These are phyloP conservation scores for Pichia cactophila DNA, from an alignment of 1,139 yeast species.

Conservation along the genomic window DNA sequence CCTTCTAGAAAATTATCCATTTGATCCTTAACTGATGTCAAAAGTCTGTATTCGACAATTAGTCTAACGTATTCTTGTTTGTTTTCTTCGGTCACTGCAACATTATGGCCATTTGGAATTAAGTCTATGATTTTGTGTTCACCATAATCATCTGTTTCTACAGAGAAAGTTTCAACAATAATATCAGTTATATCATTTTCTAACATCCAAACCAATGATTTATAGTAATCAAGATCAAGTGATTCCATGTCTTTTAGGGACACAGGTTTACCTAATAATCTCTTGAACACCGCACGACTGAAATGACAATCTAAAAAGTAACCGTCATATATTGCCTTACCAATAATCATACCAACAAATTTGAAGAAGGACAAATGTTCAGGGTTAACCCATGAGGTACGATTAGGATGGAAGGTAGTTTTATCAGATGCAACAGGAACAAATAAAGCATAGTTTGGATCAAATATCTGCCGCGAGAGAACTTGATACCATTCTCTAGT, in stretches of 20 bases:
- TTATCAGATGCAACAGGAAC: slow-evolving; percentile 88
- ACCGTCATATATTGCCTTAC: slow-evolving; percentile 86
- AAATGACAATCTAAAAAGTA: slow-evolving; percentile 91
- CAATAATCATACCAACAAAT: slow-evolving; percentile 89
- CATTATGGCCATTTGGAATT: slow-evolving; percentile 73
- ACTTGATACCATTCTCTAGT: slow-evolving; percentile 98
- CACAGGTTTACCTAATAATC: slow-evolving; percentile 72
- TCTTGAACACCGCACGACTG: slow-evolving; percentile 89
- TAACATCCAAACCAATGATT: slow-evolving; percentile 91
- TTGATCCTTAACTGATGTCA: slow-evolving; percentile 80
- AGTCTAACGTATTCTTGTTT: slow-evolving; percentile 81
- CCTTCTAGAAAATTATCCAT: slow-evolving; percentile 81
- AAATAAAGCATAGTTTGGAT: slow-evolving; percentile 91
- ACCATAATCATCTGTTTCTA: slow-evolving; percentile 92
- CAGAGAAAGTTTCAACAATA: slow-evolving; percentile 91
- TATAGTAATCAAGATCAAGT: slow-evolving; percentile 84
- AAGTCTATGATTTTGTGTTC: slow-evolving; percentile 55
- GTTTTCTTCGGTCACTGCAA: slow-evolving; percentile 84
- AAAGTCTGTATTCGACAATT: slow-evolving; percentile 81
- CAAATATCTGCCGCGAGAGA: slow-evolving; percentile 88
- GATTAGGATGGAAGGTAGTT: slow-evolving; percentile 91
- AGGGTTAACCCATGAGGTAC: slow-evolving; percentile 89
- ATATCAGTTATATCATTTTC: slow-evolving; percentile 96
- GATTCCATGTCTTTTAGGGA: slow-evolving; percentile 93
- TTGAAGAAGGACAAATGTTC: slow-evolving; percentile 89